These are phyloP conservation scores for Hypericum perforatum DNA, from an alignment of 345 rosid species.

Conservation along the genomic window DNA sequence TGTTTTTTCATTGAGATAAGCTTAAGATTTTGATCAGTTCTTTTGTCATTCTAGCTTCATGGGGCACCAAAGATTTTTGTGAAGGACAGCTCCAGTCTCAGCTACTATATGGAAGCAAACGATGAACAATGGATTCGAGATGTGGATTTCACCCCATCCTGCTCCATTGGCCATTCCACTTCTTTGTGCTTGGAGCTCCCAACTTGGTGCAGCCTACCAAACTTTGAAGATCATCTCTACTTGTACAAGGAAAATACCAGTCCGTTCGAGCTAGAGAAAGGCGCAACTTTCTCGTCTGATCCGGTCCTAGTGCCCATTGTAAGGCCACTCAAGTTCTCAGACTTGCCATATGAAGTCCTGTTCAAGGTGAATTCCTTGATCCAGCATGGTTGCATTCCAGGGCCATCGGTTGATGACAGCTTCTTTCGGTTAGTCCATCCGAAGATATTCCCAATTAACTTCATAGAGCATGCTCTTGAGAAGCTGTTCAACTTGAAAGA, in stretches of 20 bases:
- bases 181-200: slow-evolving; percentile 39
- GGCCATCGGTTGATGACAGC: slow-evolving; percentile 29
- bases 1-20: no score
- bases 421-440: slow-evolving; percentile 44
- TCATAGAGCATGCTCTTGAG: slow-evolving; percentile 46
- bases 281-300: slow-evolving; percentile 30
- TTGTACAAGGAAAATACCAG: slow-evolving; percentile 27
- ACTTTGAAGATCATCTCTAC: slow-evolving; percentile 28
- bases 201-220: slow-evolving; percentile 19
- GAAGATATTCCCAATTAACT: slow-evolving; percentile 1
- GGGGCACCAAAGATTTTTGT: slow-evolving; percentile 58
- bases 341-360: slow-evolving; percentile 36
- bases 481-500: slow-evolving; percentile 31
- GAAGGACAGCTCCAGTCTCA: slow-evolving; percentile 26
- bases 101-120: slow-evolving; percentile 30
- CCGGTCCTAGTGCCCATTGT: slow-evolving; percentile 42
- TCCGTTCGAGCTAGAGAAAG: slow-evolving; percentile 18
- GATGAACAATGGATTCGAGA: slow-evolving; percentile 44
- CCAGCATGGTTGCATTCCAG: slow-evolving; percentile 45
- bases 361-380: slow-evolving; percentile 48
- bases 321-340: slow-evolving; percentile 22
- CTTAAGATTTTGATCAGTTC: no score
- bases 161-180: slow-evolving; percentile 44
- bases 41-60: slow-evolving; percentile 24
- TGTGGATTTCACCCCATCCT: slow-evolving; percentile 37